A percentile compares a stretch with the other conserved stretches of the same genome.
These are phyloP conservation scores for Arthrinium phaeospermum DNA, from an alignment of 2,329 filamentous ascomycete species.

Conservation along the genomic window DNA sequence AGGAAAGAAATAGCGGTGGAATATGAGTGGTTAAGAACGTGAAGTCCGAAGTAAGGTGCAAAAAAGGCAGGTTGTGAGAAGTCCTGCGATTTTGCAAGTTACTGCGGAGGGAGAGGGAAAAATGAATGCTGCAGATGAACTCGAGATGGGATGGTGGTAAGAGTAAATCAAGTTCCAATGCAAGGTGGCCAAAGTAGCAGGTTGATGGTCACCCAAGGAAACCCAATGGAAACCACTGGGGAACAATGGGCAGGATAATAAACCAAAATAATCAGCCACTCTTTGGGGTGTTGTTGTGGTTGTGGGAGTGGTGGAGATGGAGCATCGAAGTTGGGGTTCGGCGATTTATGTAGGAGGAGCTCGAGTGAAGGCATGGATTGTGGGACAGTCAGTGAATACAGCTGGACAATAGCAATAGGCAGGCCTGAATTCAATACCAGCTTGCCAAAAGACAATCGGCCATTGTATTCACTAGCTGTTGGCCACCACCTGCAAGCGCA, in stretches of 20 bases:
- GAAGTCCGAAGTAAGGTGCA: neutral
- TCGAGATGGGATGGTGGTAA: neutral
- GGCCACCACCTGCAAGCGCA: neutral
- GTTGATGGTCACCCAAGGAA: neutral
- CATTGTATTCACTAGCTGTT: neutral
- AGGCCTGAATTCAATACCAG: neutral
- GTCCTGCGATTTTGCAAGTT: constrained; percentile 1
- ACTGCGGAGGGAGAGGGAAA: neutral
- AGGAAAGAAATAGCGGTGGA: neutral
- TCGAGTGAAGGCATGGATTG: neutral
- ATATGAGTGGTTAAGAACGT: neutral
- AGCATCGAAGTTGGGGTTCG: neutral
- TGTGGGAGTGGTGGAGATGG: neutral
- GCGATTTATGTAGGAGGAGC: neutral
- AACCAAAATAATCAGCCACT: constrained; percentile 9
- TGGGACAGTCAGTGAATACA: neutral
- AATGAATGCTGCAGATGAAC: neutral
- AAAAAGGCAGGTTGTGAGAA: neutral
- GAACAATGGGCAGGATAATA: constrained; percentile 1
- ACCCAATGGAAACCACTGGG: neutral
- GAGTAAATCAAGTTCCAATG: neutral
- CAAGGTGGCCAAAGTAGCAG: neutral
- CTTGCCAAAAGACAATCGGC: neutral
- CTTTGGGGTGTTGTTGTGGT: neutral
- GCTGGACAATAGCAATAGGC: neutral